These are phyloP conservation scores for Colletotrichum euphorbiae DNA, from an alignment of 2,329 filamentous ascomycete genomes.

Conservation along the genomic window DNA sequence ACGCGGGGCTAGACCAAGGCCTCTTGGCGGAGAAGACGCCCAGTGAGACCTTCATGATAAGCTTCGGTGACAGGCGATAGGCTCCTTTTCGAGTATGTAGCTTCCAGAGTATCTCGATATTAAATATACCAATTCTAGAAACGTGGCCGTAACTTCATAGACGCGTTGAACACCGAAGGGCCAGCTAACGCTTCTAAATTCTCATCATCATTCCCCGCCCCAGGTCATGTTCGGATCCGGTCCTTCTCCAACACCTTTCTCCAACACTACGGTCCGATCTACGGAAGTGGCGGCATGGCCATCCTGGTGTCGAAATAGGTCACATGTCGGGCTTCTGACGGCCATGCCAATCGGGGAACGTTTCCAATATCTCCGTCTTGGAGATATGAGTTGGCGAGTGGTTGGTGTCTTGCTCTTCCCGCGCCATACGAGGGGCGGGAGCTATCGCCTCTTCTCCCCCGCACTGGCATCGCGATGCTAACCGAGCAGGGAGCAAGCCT, in stretches of 20 bases:
- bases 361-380: conserved; percentile 3
- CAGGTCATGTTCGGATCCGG: conserved; percentile 7
- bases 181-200: conserved; percentile 10
- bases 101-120: neutral
- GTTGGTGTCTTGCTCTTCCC: neutral
- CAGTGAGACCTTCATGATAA: conserved; percentile 20
- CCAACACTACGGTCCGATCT: conserved; percentile 29
- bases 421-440: neutral
- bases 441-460: conserved; percentile 3
- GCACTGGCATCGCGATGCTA: conserved; percentile 10
- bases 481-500: conserved; percentile 23
- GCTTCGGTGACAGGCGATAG: neutral
- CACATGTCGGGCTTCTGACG: conserved; percentile 3
- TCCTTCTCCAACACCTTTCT: conserved; percentile 11
- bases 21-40: conserved; percentile 21
- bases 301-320: conserved; percentile 8
- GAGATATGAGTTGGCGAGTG: conserved; percentile 11
- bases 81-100: neutral
- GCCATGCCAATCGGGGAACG: conserved; percentile 17
- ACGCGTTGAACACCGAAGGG: neutral
- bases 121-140: neutral
- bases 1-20: conserved; percentile 20
- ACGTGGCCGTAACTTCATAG: neutral
- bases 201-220: conserved; percentile 16
- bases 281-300: conserved; percentile 33